These are phyloP conservation scores for Suillus subalutaceus DNA, from an alignment of 768 basidiomycete genomes.

Conservation along the genomic window DNA sequence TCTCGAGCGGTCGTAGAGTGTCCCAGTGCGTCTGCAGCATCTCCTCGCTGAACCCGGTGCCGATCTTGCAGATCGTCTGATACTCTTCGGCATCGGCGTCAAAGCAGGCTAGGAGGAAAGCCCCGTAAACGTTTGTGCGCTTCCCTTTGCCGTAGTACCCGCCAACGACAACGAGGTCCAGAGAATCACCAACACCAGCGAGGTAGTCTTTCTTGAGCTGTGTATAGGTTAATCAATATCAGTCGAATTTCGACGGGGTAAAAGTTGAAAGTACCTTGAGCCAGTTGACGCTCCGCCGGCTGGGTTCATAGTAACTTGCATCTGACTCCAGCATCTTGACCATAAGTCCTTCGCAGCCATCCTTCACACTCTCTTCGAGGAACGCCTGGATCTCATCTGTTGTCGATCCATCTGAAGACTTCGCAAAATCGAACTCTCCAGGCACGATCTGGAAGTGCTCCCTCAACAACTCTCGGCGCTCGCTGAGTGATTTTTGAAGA, in stretches of 20 bases:
- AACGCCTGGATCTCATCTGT: slow-evolving; percentile 94
- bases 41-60: slow-evolving; percentile 97
- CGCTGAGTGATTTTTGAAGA: slow-evolving; percentile 71
- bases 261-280: slow-evolving; percentile 69
- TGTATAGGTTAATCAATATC: neutral
- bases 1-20: slow-evolving; percentile 78
- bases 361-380: slow-evolving; percentile 95
- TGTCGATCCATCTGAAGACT: slow-evolving; percentile 84
- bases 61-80: slow-evolving; percentile 99
- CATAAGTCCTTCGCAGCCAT: slow-evolving; percentile 99
- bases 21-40: slow-evolving; percentile 78
- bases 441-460: slow-evolving; percentile 81
- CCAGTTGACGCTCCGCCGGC: slow-evolving; percentile 95
- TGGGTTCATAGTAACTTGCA: slow-evolving; percentile 94
- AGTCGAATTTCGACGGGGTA: neutral
- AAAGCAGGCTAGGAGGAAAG: slow-evolving; percentile 96
- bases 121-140: slow-evolving; percentile 95
- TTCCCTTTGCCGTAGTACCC: slow-evolving; percentile 98
- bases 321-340: slow-evolving; percentile 97
- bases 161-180: slow-evolving; percentile 97
- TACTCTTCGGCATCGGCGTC: slow-evolving; percentile 92
- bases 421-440: slow-evolving; percentile 93
- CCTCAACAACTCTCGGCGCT: slow-evolving; percentile 76
- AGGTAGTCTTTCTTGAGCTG: slow-evolving; percentile 99
- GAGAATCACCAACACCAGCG: slow-evolving; percentile 93